Percentiles rank a stretch among this genome's conserved stretches.
Evolutionary conservation across 2,329 filamentous ascomycete species (phyloP).

Genomic region (Beauveria scarabaeidicola): DNA sequence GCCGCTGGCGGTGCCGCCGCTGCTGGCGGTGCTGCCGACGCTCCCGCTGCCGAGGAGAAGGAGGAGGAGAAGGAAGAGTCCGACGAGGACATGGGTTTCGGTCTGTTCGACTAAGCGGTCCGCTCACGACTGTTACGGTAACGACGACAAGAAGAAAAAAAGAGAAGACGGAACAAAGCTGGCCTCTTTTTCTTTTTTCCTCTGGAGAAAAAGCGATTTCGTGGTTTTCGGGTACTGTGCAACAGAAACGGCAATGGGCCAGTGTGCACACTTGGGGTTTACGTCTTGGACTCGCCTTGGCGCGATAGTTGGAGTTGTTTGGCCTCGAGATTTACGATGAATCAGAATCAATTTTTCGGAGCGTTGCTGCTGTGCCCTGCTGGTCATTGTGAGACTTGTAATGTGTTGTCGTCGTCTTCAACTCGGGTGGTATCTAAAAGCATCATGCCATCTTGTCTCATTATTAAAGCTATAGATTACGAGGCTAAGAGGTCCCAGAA

Average conservation of each 20-base stretch:
- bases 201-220: conserved; percentile 24
- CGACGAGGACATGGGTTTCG: conserved; percentile 70
- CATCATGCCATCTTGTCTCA: neutral
- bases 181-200: conserved; percentile 15
- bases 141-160: conserved; percentile 22
- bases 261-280: conserved; percentile 6
- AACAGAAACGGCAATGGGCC: neutral
- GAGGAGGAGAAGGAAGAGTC: conserved; percentile 58
- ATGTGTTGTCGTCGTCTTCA: neutral
- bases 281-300: conserved; percentile 3
- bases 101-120: conserved; percentile 62
- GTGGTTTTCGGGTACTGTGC: conserved; percentile 22
- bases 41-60: conserved; percentile 41
- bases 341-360: conserved; percentile 7
- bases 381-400: neutral
- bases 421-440: neutral
- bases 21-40: conserved; percentile 53
- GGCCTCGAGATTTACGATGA: conserved; percentile 2
- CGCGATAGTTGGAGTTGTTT: conserved; percentile 7
- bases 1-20: conserved; percentile 59
- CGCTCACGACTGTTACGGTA: conserved; percentile 19
- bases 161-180: neutral
- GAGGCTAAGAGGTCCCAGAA: neutral
- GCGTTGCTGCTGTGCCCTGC: neutral
- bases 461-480: neutral